Percentiles rank a stretch among this genome's conserved stretches.
Evolutionary conservation across 345 rosid genomes (phyloP).

Genomic region (Melaleuca alternifolia): DNA sequence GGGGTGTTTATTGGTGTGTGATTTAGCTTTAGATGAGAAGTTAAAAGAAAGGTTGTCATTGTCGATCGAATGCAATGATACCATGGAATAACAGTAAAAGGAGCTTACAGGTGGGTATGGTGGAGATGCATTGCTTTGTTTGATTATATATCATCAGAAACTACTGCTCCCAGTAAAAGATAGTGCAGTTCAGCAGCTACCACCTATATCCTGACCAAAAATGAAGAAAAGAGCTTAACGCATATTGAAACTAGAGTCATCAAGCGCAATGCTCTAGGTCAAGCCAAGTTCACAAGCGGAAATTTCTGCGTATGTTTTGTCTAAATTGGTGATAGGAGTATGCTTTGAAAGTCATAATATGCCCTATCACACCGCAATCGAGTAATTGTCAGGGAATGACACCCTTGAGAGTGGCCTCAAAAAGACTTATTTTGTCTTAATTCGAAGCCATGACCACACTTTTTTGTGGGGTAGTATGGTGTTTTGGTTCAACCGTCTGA

Average conservation of each 20-base stretch:
- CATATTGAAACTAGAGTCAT: background rate
- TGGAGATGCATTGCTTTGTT: background rate
- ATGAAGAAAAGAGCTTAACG: background rate
- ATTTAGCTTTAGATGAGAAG: background rate
- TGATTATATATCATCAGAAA: background rate
- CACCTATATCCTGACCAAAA: background rate
- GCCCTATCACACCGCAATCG: background rate
- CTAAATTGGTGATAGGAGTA: background rate
- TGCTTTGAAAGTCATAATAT: background rate
- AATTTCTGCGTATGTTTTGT: background rate
- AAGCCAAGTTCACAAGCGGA: background rate
- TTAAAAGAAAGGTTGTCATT: background rate
- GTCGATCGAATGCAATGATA: background rate
- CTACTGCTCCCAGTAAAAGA: too few species aligned
- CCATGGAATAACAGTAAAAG: background rate
- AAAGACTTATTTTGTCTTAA: background rate
- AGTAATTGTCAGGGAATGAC: background rate
- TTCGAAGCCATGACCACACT: background rate
- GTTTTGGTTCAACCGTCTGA: background rate
- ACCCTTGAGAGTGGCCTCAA: background rate
- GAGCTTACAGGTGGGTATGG: background rate
- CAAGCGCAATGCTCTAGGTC: background rate
- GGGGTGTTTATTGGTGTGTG: background rate
- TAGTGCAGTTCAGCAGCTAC: background rate
- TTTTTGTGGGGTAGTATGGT: background rate